A percentile compares a stretch with the other conserved stretches of the same genome.
Evolutionary conservation across 768 basidiomycete genomes (phyloP).

Genomic region (Mycena vulgaris): DNA sequence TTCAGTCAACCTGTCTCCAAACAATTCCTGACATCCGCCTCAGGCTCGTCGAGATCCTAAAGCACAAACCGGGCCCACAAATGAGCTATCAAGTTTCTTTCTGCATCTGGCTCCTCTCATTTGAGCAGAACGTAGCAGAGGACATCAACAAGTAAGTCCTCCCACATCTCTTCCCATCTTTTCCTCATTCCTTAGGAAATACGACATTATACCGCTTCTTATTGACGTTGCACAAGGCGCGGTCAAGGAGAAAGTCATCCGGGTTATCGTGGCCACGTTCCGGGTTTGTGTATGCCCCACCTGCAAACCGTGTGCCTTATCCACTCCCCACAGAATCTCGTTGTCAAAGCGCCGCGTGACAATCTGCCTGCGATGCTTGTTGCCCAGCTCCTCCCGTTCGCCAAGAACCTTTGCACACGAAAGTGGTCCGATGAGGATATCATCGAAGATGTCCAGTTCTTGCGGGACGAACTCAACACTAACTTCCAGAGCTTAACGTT

Average conservation of each 20-base stretch:
- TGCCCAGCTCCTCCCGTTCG: slow-evolving; percentile 87
- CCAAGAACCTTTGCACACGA: slow-evolving; percentile 84
- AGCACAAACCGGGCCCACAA: slow-evolving; percentile 88
- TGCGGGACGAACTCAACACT: slow-evolving; percentile 87
- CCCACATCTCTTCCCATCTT: background rate
- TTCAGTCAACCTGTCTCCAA: slow-evolving; percentile 3
- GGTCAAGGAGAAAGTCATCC: slow-evolving; percentile 97
- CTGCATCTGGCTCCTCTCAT: slow-evolving; percentile 95
- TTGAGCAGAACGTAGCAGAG: slow-evolving; percentile 88
- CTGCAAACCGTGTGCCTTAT: slow-evolving; percentile 18
- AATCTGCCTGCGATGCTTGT: slow-evolving; percentile 96
- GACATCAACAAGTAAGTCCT: slow-evolving; percentile 85
- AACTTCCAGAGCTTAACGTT: slow-evolving; percentile 94
- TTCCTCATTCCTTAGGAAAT: slow-evolving; percentile 69
- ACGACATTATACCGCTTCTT: slow-evolving; percentile 89
- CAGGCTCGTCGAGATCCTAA: slow-evolving; percentile 89
- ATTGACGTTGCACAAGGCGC: slow-evolving; percentile 89
- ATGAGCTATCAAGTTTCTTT: slow-evolving; percentile 96
- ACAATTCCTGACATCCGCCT: background rate
- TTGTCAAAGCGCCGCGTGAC: slow-evolving; percentile 88
- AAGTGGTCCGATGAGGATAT: slow-evolving; percentile 98
- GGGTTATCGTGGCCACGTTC: slow-evolving; percentile 94
- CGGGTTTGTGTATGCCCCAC: slow-evolving; percentile 63
- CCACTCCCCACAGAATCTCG: slow-evolving; percentile 77
- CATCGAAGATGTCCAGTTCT: slow-evolving; percentile 90